A percentile compares a stretch with the other conserved stretches of the same genome.
Evolutionary conservation across 495 filamentous ascomycete species (phyloP).

Genomic region (Lepidopterella palustris): DNA sequence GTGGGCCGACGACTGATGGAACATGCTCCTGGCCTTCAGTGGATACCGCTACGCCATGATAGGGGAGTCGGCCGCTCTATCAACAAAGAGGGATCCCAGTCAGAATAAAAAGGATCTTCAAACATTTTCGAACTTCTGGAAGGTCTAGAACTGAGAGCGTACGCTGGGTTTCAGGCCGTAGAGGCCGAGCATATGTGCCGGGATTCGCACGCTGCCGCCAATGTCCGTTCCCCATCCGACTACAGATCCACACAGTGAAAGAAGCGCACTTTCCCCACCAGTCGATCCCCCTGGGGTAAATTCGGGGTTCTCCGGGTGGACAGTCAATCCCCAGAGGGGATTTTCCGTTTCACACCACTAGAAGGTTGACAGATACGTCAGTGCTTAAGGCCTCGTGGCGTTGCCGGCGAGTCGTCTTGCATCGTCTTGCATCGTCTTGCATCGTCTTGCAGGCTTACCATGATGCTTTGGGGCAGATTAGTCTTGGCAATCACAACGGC

Average conservation of each 20-base stretch:
- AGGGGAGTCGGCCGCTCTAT: slow-evolving; percentile 44
- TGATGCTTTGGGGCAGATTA: slow-evolving; percentile 37
- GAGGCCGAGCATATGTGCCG: slow-evolving; percentile 52
- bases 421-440: too few species aligned
- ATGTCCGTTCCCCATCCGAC: slow-evolving; percentile 51
- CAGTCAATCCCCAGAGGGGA: slow-evolving; percentile 49
- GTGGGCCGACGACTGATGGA: slow-evolving; percentile 47
- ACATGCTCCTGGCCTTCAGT: slow-evolving; percentile 52
- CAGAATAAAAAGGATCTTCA: neutral
- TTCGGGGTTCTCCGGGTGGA: slow-evolving; percentile 43
- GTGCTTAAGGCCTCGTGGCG: slow-evolving; percentile 9
- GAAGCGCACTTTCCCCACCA: slow-evolving; percentile 25
- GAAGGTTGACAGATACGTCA: slow-evolving; percentile 11
- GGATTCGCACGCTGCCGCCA: slow-evolving; percentile 59
- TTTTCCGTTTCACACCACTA: slow-evolving; percentile 47
- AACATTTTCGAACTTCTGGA: neutral
- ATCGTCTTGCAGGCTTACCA: slow-evolving; percentile 35
- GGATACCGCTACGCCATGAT: slow-evolving; percentile 43
- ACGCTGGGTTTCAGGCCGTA: slow-evolving; percentile 50
- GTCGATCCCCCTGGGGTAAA: slow-evolving; percentile 30
- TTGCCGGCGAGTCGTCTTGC: slow-evolving; percentile 3
- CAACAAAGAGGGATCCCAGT: neutral
- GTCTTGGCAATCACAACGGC: slow-evolving; percentile 38
- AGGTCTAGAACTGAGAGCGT: slow-evolving; percentile 12
- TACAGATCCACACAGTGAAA: slow-evolving; percentile 17